These are phyloP conservation scores for Anethum foeniculum DNA, from an alignment of 140 eudicot genomes.

Conservation along the genomic window DNA sequence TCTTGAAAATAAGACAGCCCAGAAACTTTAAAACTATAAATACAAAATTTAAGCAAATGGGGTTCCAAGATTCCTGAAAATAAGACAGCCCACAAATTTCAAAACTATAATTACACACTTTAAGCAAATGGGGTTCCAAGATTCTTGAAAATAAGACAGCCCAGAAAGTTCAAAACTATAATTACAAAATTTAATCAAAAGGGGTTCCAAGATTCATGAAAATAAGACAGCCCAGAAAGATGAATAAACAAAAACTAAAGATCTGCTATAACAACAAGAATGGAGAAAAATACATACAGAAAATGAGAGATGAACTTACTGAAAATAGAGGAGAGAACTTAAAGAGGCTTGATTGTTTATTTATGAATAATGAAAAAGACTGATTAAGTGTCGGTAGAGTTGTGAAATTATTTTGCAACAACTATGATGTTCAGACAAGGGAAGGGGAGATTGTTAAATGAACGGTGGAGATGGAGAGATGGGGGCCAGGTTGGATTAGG, in stretches of 20 bases:
- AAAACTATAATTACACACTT: no score
- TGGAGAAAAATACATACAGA: neutral
- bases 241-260: neutral
- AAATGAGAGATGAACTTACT: neutral
- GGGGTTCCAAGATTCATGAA: neutral
- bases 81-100: constrained; percentile 2
- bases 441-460: neutral
- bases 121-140: neutral
- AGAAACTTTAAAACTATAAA: neutral
- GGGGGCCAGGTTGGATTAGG: neutral
- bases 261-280: neutral
- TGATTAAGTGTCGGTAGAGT: neutral
- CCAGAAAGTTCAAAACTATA: neutral
- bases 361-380: neutral
- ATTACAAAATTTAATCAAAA: no score
- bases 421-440: neutral
- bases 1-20: neutral
- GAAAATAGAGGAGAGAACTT: neutral
- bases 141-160: neutral
- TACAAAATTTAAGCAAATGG: constrained; percentile 1
- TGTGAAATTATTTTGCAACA: neutral
- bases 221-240: neutral
- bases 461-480: neutral
- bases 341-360: no score
- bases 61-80: constrained; percentile 5